phyloP scores from a whole-genome alignment of 495 filamentous ascomycete genomes.

The Astrocystis sublimbata region DNA sequence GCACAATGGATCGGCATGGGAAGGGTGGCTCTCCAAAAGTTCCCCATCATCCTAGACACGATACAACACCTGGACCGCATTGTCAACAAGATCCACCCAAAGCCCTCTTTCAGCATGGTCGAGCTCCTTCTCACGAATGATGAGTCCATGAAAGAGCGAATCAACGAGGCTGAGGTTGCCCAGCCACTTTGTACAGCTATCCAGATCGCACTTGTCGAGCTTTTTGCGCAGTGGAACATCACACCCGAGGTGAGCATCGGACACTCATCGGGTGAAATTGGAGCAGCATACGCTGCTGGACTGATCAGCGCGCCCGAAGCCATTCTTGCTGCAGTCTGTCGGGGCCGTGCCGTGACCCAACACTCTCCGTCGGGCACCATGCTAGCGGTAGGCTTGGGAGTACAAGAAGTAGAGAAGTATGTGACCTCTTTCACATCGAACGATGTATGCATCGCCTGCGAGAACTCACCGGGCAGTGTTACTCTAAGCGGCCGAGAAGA shows the following conservation, averaged over 20 bases:
- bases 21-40: slow-evolving; percentile 29
- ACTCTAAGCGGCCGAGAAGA: slow-evolving; percentile 46
- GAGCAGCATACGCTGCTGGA: slow-evolving; percentile 51
- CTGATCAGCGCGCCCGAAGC: slow-evolving; percentile 43
- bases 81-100: slow-evolving; percentile 21
- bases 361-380: slow-evolving; percentile 42
- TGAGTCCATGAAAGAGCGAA: slow-evolving; percentile 22
- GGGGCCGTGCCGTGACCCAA: slow-evolving; percentile 26
- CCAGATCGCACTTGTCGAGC: slow-evolving; percentile 55
- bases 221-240: slow-evolving; percentile 55
- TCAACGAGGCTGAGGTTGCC: slow-evolving; percentile 39
- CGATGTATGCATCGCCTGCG: slow-evolving; percentile 41
- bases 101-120: slow-evolving; percentile 20
- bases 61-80: slow-evolving; percentile 24
- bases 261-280: slow-evolving; percentile 68
- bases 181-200: slow-evolving; percentile 51
- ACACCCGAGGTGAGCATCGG: slow-evolving; percentile 52
- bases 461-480: slow-evolving; percentile 44
- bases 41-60: slow-evolving; percentile 19
- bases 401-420: slow-evolving; percentile 37
- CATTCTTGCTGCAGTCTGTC: slow-evolving; percentile 49
- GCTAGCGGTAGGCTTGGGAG: slow-evolving; percentile 25
- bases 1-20: slow-evolving; percentile 55
- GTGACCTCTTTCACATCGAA: slow-evolving; percentile 20
- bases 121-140: slow-evolving; percentile 28